Evolutionary conservation across 768 basidiomycete species (phyloP).

Genomic region (Rhodotorula kratochvilovae): DNA sequence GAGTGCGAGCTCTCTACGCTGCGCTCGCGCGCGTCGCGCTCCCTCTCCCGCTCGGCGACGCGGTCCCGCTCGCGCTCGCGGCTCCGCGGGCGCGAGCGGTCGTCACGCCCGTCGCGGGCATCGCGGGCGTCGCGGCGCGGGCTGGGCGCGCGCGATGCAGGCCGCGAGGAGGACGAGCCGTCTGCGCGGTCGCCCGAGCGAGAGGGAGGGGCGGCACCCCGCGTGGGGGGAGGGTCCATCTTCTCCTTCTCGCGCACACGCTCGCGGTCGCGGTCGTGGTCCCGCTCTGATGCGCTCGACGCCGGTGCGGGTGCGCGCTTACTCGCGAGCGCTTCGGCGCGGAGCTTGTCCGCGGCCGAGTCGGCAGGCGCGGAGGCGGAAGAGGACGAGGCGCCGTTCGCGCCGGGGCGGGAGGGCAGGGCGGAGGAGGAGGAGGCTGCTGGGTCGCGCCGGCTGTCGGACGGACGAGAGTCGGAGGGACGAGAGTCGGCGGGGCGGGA

Average conservation of each 20-base stretch:
- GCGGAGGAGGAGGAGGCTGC: not conserved
- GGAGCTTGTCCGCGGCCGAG: constrained; percentile 22
- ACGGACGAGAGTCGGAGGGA: not conserved
- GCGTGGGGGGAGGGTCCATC: constrained; percentile 25
- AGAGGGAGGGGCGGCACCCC: not conserved
- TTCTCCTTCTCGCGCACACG: constrained; percentile 11
- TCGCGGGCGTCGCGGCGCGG: constrained; percentile 6
- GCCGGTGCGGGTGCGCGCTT: not conserved
- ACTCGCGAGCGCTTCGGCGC: constrained; percentile 23
- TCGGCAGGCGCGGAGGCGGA: not conserved
- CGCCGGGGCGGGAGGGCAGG: not conserved
- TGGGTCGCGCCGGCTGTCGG: no score
- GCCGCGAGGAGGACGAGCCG: constrained; percentile 1
- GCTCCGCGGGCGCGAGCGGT: constrained; percentile 1
- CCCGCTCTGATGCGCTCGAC: not conserved
- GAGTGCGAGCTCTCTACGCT: not conserved
- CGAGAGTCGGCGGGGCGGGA: not conserved
- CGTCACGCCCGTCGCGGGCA: not conserved
- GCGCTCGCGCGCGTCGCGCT: constrained; percentile 45
- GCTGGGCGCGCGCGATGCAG: not conserved
- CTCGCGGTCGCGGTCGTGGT: not conserved
- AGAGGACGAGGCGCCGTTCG: not conserved
- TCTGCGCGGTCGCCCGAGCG: not conserved
- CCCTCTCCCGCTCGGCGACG: not conserved
- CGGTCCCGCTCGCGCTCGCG: constrained; percentile 24